Evolutionary conservation across 176 grass and related monocot species (phyloP).

Genomic region (Oryza rufipogon): DNA sequence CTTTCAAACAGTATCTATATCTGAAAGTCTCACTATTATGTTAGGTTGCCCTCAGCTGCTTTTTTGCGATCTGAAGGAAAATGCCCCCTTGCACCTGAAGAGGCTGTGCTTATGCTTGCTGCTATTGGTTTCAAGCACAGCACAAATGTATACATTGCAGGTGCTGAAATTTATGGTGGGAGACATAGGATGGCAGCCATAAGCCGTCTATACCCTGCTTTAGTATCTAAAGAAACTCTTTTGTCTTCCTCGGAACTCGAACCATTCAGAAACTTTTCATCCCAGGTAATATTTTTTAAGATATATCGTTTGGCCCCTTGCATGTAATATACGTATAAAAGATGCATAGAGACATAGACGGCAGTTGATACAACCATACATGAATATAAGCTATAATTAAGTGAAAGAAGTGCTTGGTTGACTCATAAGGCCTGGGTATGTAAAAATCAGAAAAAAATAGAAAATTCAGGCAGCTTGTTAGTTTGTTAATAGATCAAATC

Average conservation of each 20-base stretch:
- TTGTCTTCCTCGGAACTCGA: conserved; percentile 79
- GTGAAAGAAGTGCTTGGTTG: background rate
- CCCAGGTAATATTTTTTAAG: conserved; percentile 66
- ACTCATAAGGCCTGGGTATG: background rate
- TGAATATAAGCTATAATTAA: background rate
- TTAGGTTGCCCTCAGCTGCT: conserved; percentile 82
- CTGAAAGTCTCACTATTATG: conserved; percentile 27
- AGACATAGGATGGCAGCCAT: conserved; percentile 86
- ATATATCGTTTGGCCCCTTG: conserved; percentile 18
- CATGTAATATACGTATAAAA: conserved; percentile 26
- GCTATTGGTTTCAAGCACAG: conserved; percentile 90
- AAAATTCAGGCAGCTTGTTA: background rate
- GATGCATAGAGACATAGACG: conserved; percentile 1
- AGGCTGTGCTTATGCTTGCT: conserved; percentile 95
- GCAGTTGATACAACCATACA: background rate
- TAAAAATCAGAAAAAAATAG: background rate
- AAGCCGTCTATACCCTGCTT: conserved; percentile 83
- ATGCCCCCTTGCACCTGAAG: conserved; percentile 96
- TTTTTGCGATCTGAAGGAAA: conserved; percentile 88
- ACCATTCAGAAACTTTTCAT: conserved; percentile 87
- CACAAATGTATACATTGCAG: conserved; percentile 87
- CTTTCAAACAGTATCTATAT: background rate
- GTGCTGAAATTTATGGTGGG: conserved; percentile 95
- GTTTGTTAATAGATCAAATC: background rate
- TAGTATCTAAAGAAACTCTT: conserved; percentile 92